These are phyloP conservation scores for Castanopsis chinensis DNA, from an alignment of 306 rosid species.

Conservation along the genomic window DNA sequence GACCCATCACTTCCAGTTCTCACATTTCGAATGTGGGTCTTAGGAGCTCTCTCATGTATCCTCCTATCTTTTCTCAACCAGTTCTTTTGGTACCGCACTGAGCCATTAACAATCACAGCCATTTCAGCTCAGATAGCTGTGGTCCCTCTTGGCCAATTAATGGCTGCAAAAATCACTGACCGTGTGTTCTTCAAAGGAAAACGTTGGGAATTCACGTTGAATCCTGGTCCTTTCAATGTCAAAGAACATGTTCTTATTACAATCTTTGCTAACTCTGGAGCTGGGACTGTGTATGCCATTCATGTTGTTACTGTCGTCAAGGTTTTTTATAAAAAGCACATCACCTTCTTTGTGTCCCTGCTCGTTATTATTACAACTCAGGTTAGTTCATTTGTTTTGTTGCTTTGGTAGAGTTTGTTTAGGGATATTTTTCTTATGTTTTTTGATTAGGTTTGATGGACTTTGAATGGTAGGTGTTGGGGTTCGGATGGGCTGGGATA, in stretches of 20 bases:
- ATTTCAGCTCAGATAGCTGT: constrained; percentile 96
- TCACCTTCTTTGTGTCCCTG: constrained; percentile 67
- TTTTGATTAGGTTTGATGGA: not conserved
- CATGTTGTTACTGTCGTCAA: constrained; percentile 80
- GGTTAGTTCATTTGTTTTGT: constrained; percentile 28
- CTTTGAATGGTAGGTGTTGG: constrained; percentile 69
- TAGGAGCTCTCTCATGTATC: constrained; percentile 67
- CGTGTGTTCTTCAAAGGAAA: constrained; percentile 60
- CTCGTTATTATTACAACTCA: constrained; percentile 82
- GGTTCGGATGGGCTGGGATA: constrained; percentile 98
- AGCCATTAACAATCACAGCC: constrained; percentile 78
- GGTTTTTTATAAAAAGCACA: constrained; percentile 50
- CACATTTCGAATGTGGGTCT: constrained; percentile 89
- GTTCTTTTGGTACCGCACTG: constrained; percentile 86
- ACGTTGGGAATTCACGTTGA: constrained; percentile 61
- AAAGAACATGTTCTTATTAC: constrained; percentile 93
- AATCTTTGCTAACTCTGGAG: constrained; percentile 94
- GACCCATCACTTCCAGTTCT: constrained; percentile 70
- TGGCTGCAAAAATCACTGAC: constrained; percentile 60
- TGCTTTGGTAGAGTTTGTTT: not conserved
- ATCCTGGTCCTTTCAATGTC: constrained; percentile 90
- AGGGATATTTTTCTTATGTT: not conserved
- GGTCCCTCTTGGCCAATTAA: constrained; percentile 78
- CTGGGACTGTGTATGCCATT: constrained; percentile 88
- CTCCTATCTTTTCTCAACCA: constrained; percentile 84